A percentile compares a stretch with the other conserved stretches of the same genome.
Conservation (phyloP, 2,329 filamentous ascomycete species). For the Fusarium brachygibbosum region DNA sequence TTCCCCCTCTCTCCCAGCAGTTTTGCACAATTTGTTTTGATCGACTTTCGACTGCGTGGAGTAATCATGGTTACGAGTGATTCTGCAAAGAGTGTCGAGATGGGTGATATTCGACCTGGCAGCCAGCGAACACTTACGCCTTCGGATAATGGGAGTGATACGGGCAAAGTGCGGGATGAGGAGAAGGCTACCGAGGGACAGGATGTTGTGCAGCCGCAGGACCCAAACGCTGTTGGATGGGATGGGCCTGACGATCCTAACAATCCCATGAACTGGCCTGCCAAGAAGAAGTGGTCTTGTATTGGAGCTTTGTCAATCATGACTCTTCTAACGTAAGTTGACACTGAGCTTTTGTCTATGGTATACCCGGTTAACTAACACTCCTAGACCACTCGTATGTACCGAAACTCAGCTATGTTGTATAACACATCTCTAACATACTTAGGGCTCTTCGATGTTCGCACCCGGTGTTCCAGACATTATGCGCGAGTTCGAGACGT, state of each 20-base stretch:
- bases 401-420: fast-evolving
- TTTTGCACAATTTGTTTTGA: not conserved
- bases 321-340: constrained; percentile 48
- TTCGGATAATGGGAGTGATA: constrained; percentile 7
- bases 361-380: constrained; percentile 16
- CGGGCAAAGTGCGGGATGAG: constrained; percentile 17
- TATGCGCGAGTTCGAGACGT: constrained; percentile 60
- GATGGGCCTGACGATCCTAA: constrained; percentile 60
- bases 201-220: constrained; percentile 1
- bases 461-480: constrained; percentile 60
- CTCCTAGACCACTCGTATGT: constrained; percentile 44
- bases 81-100: not conserved
- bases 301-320: constrained; percentile 53
- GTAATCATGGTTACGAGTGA: not conserved
- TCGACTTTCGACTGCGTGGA: not conserved
- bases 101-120: constrained; percentile 18
- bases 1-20: not conserved
- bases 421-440: constrained; percentile 7
- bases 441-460: constrained; percentile 50
- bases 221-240: constrained; percentile 46
- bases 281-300: constrained; percentile 58
- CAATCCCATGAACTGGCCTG: constrained; percentile 76
- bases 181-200: constrained; percentile 26
- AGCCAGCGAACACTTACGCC: constrained; percentile 41
- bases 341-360: not conserved